phyloP scores from a whole-genome alignment of 441 rosid species.

The Gossypium lobatum region DNA sequence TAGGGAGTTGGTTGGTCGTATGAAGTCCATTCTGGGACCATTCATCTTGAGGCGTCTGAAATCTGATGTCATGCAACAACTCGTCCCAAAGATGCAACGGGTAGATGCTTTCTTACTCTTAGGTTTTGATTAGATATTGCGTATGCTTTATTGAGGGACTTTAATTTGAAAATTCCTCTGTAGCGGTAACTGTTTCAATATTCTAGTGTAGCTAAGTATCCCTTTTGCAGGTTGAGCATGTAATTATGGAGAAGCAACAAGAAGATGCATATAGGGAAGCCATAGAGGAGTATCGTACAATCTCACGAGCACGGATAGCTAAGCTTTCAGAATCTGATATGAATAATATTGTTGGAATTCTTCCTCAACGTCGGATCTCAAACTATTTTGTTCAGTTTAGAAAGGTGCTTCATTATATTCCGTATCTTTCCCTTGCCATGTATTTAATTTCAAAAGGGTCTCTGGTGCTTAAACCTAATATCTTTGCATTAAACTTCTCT shows the following conservation, averaged over 20 bases:
- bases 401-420: conserved; percentile 42
- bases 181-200: not conserved
- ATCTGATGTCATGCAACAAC: conserved; percentile 97
- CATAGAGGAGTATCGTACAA: conserved; percentile 82
- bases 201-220: conserved; percentile 15
- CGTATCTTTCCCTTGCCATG: not conserved
- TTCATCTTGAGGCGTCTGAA: conserved; percentile 91
- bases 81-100: conserved; percentile 86
- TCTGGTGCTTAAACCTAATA: conserved; percentile 6
- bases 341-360: conserved; percentile 42
- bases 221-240: conserved; percentile 74
- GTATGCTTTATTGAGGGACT: not conserved
- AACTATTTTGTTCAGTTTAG: conserved; percentile 93
- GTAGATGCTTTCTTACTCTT: conserved; percentile 26
- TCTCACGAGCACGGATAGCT: conserved; percentile 59
- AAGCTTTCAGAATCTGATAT: conserved; percentile 47
- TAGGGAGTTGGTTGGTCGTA: conserved; percentile 66
- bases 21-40: conserved; percentile 95
- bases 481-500: conserved; percentile 15
- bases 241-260: conserved; percentile 69
- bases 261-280: conserved; percentile 79
- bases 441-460: not conserved
- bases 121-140: conserved; percentile 1
- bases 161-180: conserved; percentile 11
- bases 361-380: conserved; percentile 83